Base-by-base conservation (phyloP, 805 yeast species). In the Candida sonorensis region DNA sequence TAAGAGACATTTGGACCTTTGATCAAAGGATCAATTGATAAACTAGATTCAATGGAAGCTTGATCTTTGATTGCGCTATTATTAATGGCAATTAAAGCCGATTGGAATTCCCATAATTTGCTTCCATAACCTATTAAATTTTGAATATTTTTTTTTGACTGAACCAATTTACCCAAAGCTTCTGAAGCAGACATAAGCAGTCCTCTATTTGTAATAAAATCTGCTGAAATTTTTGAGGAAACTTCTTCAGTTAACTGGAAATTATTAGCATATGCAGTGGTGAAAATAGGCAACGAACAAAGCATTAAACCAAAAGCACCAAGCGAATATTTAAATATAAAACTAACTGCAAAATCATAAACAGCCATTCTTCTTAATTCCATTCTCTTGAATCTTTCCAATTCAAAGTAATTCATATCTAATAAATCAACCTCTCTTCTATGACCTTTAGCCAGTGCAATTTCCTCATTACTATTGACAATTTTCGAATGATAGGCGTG, bases 221-320 rank as follows among this genome's bases (percentile, higher is more conserved):
- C 81, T n/a, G 88, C 86, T 0, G 94, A 78, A 2, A 74, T 71
- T 18, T 46, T 37, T 11, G 50, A 36, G 21, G 53, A 35, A 20
- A 37, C 39, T 22, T 39, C 38, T 28, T 65, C 58, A 33, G 73
- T 70, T 31, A 75, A 65, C 38, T 68, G 64, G 49, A 77, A 72
- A 23, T 46, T 39, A 16, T 41, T 33, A 5, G 45, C 35, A 29
- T 55, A 52, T 5, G 56, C 61, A 2, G 55, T 44, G 4, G 54
- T 48, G 52, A 88, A 88, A 2, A 87, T 82, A 5, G 97, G 97
- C 3, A 88, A 76, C 2, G 95, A 77, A 58, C 97, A 88, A 29
- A 88, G 66, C 1, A 79, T 73, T 38, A 88, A 67, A 9, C 97
- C 97, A 20, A 92, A 85, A 3, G 96, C 97, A 40, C 97, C 97